Percentiles rank a stretch among this genome's conserved stretches.
These are phyloP conservation scores for Flaveria trinervia DNA, from an alignment of 129 eudicot genomes.

Conservation along the genomic window DNA sequence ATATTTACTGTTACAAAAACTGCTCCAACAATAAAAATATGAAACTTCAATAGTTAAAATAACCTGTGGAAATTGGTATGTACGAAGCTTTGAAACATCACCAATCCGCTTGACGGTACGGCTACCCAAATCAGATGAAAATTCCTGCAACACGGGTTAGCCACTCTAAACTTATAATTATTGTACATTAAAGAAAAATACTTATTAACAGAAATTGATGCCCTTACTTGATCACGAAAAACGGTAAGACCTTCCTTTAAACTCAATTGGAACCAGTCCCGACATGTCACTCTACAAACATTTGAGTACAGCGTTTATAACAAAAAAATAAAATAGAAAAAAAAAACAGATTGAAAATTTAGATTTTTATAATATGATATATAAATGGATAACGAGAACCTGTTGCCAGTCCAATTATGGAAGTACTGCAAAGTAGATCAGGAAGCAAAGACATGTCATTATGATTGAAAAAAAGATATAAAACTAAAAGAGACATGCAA, in stretches of 20 bases:
- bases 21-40: background rate
- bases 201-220: background rate
- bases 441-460: conserved; percentile 14
- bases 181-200: background rate
- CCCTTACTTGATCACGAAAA: conserved; percentile 89
- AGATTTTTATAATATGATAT: background rate
- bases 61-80: conserved; percentile 88
- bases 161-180: background rate
- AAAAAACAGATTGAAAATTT: background rate
- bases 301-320: background rate
- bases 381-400: conserved; percentile 47
- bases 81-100: conserved; percentile 93
- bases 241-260: conserved; percentile 99
- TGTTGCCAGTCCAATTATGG: conserved; percentile 99
- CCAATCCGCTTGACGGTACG: conserved; percentile 93
- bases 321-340: background rate
- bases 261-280: conserved; percentile 99
- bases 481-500: background rate
- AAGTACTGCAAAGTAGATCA: conserved; percentile 64
- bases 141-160: conserved; percentile 57
- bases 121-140: conserved; percentile 97
- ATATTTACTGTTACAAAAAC: background rate
- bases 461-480: background rate
- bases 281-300: conserved; percentile 83
- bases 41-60: background rate